A percentile compares a stretch with the other conserved stretches of the same genome.
Conservation (phyloP, 169 alveolate genomes). For the Cyclospora cayetanensis region DNA sequence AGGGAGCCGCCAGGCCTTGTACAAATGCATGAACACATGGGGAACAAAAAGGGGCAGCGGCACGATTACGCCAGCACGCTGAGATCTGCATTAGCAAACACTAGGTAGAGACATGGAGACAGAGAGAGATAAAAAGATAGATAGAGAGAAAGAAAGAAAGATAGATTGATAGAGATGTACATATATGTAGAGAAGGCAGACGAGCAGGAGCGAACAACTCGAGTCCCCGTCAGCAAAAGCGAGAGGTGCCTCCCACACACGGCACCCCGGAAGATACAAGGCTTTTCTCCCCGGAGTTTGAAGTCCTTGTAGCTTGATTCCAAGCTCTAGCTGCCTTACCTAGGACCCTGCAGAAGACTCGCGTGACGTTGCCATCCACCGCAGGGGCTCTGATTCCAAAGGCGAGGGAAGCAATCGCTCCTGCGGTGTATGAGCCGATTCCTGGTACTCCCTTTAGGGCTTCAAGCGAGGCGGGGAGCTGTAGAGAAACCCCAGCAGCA, state of each 20-base stretch:
- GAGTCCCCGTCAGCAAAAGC: not conserved
- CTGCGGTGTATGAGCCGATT: conserved; percentile 79
- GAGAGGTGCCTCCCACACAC: not conserved
- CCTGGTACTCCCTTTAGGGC: conserved; percentile 76
- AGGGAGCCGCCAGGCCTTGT: not conserved
- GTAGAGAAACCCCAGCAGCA: not conserved
- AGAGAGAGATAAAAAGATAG: not conserved
- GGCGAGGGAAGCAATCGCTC: conserved; percentile 74
- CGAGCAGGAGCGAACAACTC: not conserved
- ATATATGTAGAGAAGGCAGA: not conserved
- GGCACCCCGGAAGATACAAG: not conserved
- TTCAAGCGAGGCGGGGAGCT: conserved; percentile 39
- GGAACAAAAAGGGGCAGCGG: not conserved
- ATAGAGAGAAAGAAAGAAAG: not conserved
- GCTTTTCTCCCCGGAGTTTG: not conserved
- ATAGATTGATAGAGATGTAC: not conserved
- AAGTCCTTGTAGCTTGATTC: not conserved
- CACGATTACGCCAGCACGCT: not conserved
- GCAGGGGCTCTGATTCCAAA: conserved; percentile 73
- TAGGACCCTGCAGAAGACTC: conserved; percentile 74
- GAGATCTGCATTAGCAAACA: not conserved
- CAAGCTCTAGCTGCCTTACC: conserved; percentile 56
- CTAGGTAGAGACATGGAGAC: not conserved
- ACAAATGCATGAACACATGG: not conserved
- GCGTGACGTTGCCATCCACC: conserved; percentile 76